phyloP scores from a whole-genome alignment of 345 rosid species.

The Durio zibethinus region DNA sequence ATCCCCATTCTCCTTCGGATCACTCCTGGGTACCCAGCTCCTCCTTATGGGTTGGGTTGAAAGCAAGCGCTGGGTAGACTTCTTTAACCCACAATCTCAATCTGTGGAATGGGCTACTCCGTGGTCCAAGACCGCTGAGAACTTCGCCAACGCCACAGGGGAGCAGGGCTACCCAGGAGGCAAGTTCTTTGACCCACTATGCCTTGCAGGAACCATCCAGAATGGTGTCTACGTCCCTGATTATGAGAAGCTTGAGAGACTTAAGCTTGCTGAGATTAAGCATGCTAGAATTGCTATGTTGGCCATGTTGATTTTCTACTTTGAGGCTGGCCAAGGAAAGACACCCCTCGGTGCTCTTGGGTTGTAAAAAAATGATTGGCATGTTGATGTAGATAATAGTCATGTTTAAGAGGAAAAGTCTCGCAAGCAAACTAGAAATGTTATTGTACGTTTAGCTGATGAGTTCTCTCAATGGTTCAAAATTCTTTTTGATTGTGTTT shows the following conservation, averaged over 20 bases:
- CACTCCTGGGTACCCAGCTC: constrained; percentile 86
- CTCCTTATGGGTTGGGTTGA: constrained; percentile 99
- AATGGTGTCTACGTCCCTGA: constrained; percentile 80
- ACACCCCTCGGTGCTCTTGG: constrained; percentile 97
- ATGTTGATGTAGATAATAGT: constrained; percentile 10
- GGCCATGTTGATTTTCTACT: constrained; percentile 92
- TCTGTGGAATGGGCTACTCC: constrained; percentile 98
- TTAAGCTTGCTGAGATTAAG: constrained; percentile 94
- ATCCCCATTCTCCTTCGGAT: constrained; percentile 87
- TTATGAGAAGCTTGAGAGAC: constrained; percentile 73
- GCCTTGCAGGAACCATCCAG: constrained; percentile 60
- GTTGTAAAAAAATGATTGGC: constrained; percentile 35
- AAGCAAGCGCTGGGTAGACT: constrained; percentile 98
- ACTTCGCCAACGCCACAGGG: constrained; percentile 77
- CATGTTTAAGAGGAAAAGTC: neutral
- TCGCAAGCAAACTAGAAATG: neutral
- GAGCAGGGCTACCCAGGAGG: too few relatives aligned
- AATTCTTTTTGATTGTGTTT: neutral
- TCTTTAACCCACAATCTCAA: constrained; percentile 94
- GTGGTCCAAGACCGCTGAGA: constrained; percentile 87
- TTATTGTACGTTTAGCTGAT: neutral
- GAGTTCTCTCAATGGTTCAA: constrained; percentile 13
- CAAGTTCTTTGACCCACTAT: constrained; percentile 84
- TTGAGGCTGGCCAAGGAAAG: constrained; percentile 97
- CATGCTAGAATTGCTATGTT: constrained; percentile 93